Base-by-base conservation (phyloP, 768 basidiomycete species). In the Auricularia sp. region DNA sequence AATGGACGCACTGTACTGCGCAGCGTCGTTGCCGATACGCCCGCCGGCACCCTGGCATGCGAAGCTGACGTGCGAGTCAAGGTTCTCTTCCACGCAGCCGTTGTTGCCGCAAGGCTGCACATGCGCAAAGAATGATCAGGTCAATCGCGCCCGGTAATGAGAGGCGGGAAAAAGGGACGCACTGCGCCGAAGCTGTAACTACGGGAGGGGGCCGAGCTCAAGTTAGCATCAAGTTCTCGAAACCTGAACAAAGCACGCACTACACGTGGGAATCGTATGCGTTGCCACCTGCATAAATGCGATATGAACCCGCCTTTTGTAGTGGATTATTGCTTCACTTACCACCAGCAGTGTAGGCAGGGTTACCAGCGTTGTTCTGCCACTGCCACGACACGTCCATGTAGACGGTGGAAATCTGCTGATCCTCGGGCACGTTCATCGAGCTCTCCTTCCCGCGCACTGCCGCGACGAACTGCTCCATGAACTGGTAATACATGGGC, bases 11-110 rank as follows among this genome's bases (percentile, higher is more conserved):
- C 56, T 59, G 56, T 59, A 59, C 29, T 33, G 29, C 34, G 14
- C 14, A 1, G 56, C 56, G 56, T 59, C 56, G 56, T 59, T 59
- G 5, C 34, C 56, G 13, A 59, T 59, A 29, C 56, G 56, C 6
- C 56, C 56, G 34, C 56, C 56, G 21, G 29, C 56, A 34, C 56
- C 56, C 29, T 59, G 56, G 56, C 56, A 59, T 10, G 56, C 56
- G 18, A 59, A 59, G 18, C 8, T 59, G 24, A 59, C 24, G 56
- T 59, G 56, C 56, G 56, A 59, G 16, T 33, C 16, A 34, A 59
- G 56, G 56, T 59, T 59, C 24, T 59, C 56, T 24, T 59, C 56
- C 24, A 59, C 56, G 34, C 56, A 59, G 56, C 56, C 56, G 29
- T 59, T 59, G 33, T 59, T 59, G 56, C 56, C 56, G 24, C 56